Evolutionary conservation across 257 asterid species (phyloP).

Genomic region (Jacaranda mimosifolia): DNA sequence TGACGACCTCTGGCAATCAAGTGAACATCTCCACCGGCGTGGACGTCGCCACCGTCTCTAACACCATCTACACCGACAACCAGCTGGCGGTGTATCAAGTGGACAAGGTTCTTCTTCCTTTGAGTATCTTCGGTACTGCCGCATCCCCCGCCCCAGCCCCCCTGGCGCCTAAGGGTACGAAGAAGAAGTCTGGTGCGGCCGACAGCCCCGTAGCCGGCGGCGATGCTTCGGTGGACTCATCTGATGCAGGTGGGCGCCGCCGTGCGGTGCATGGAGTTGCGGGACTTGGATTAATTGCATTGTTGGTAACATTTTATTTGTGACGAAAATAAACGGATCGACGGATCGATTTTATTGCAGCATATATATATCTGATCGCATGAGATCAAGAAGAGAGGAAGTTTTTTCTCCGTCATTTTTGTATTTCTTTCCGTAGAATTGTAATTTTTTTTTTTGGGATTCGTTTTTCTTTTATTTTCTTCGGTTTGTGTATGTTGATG

Average conservation of each 20-base stretch:
- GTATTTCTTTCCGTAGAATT: slow-evolving; percentile 25
- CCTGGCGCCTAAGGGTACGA: slow-evolving; percentile 29
- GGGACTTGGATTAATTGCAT: slow-evolving; percentile 43
- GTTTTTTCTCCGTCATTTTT: slow-evolving; percentile 39
- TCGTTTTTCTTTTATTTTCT: background rate
- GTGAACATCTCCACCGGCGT: slow-evolving; percentile 88
- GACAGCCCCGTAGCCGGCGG: slow-evolving; percentile 57
- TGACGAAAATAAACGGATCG: slow-evolving; percentile 18
- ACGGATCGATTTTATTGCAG: background rate
- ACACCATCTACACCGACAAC: slow-evolving; percentile 67
- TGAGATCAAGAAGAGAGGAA: slow-evolving; percentile 18
- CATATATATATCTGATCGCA: background rate
- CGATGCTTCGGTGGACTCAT: slow-evolving; percentile 60
- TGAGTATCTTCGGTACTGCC: slow-evolving; percentile 76
- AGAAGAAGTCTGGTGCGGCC: slow-evolving; percentile 51
- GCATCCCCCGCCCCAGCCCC: slow-evolving; percentile 61
- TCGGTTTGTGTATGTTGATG: slow-evolving; percentile 32
- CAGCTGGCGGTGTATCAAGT: slow-evolving; percentile 88
- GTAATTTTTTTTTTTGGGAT: background rate
- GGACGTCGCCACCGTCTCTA: slow-evolving; percentile 65
- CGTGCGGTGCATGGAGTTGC: slow-evolving; percentile 46
- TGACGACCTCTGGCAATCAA: slow-evolving; percentile 78
- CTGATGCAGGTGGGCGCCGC: slow-evolving; percentile 44
- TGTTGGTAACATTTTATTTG: slow-evolving; percentile 42
- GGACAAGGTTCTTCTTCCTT: slow-evolving; percentile 82